Evolutionary conservation across 306 rosid genomes (phyloP).

Genomic region (Dalbergia cochinchinensis): DNA sequence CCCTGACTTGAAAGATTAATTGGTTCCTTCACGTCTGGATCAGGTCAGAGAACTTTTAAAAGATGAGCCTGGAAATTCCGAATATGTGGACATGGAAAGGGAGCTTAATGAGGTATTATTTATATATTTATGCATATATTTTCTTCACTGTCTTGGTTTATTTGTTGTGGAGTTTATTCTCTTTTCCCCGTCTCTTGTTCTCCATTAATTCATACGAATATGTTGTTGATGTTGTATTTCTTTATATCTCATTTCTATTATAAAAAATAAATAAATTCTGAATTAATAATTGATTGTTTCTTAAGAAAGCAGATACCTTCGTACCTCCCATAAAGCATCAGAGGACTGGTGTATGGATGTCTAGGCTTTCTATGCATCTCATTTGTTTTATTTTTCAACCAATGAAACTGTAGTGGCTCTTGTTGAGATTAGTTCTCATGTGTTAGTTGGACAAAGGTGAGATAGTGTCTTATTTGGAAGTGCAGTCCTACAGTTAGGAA

Average conservation of each 20-base stretch:
- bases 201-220: conserved; percentile 8
- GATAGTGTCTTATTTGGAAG: conserved; percentile 49
- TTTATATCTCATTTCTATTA: background rate
- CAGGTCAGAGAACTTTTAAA: conserved; percentile 82
- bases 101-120: conserved; percentile 81
- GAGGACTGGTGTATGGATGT: conserved; percentile 42
- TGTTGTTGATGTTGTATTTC: background rate
- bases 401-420: conserved; percentile 56
- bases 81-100: conserved; percentile 92
- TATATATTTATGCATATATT: no score
- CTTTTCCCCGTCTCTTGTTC: background rate
- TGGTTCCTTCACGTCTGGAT: conserved; percentile 19
- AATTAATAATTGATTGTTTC: conserved; percentile 28
- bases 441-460: conserved; percentile 63
- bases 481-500: conserved; percentile 45
- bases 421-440: conserved; percentile 54
- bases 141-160: background rate
- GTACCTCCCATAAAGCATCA: conserved; percentile 39
- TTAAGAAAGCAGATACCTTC: conserved; percentile 35
- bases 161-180: conserved; percentile 1
- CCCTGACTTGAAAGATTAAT: background rate
- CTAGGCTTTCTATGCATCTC: conserved; percentile 52
- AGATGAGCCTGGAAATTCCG: conserved; percentile 80
- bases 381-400: conserved; percentile 52
- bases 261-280: background rate